These are phyloP conservation scores for Dactylonectria estremocensis DNA, from an alignment of 2,329 filamentous ascomycete species.

Conservation along the genomic window DNA sequence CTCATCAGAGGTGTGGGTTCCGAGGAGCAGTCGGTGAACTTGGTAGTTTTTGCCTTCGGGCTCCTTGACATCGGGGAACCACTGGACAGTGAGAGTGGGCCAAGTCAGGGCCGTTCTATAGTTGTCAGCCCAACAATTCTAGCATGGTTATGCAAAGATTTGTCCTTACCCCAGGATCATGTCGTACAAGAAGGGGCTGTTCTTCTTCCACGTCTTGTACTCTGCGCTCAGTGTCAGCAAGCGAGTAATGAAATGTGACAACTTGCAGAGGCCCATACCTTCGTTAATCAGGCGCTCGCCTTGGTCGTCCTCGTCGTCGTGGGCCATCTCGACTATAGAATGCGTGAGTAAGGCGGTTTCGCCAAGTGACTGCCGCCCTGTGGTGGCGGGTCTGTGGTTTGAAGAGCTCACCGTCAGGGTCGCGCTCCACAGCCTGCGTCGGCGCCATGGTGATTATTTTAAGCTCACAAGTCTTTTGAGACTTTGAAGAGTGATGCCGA, in stretches of 20 bases:
- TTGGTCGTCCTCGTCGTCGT: slow-evolving; percentile 80
- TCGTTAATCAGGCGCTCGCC: slow-evolving; percentile 96
- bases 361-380: slow-evolving; percentile 18
- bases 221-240: slow-evolving; percentile 67
- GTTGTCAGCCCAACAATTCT: slow-evolving; percentile 27
- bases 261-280: slow-evolving; percentile 63
- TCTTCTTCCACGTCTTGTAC: slow-evolving; percentile 99
- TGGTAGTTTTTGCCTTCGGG: slow-evolving; percentile 89
- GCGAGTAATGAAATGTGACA: not conserved
- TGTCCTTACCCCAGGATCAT: slow-evolving; percentile 86
- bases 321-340: slow-evolving; percentile 56
- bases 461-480: slow-evolving; percentile 1
- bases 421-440: slow-evolving; percentile 53
- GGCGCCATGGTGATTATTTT: slow-evolving; percentile 52
- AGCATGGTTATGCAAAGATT: slow-evolving; percentile 10
- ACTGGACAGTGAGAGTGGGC: slow-evolving; percentile 97
- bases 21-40: slow-evolving; percentile 90
- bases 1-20: slow-evolving; percentile 92
- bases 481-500: not conserved
- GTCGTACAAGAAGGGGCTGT: slow-evolving; percentile 97
- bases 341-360: slow-evolving; percentile 22
- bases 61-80: slow-evolving; percentile 96
- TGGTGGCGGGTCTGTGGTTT: not conserved
- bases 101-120: slow-evolving; percentile 88
- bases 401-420: slow-evolving; percentile 54